A percentile compares a stretch with the other conserved stretches of the same genome.
Evolutionary conservation across 768 basidiomycete genomes (phyloP).

Genomic region (Neoboletus magnificus): DNA sequence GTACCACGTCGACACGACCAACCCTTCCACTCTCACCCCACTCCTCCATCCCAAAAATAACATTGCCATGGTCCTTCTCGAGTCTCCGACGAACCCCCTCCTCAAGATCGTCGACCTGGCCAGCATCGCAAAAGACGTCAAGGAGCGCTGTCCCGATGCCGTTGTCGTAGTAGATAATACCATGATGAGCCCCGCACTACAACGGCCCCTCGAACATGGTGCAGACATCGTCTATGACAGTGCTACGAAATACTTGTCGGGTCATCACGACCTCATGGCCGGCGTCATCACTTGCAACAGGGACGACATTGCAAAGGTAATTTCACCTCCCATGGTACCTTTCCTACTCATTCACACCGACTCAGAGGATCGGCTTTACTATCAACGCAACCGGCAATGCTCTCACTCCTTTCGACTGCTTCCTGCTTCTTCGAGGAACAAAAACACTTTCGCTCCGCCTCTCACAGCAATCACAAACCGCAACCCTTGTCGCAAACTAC

Average conservation of each 20-base stretch:
- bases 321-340: too few species aligned
- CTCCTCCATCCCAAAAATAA: conserved; percentile 61
- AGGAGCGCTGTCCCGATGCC: conserved; percentile 76
- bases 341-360: not conserved
- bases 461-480: conserved; percentile 86
- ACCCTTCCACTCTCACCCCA: conserved; percentile 58
- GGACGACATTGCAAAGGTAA: conserved; percentile 84
- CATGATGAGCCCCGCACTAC: conserved; percentile 99
- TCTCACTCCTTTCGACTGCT: conserved; percentile 92
- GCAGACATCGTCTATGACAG: conserved; percentile 98
- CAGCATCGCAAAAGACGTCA: conserved; percentile 77
- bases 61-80: conserved; percentile 93
- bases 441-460: conserved; percentile 97
- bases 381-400: conserved; percentile 95
- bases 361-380: conserved; percentile 80
- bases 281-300: conserved; percentile 91
- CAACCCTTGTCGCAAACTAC: conserved; percentile 82
- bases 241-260: conserved; percentile 95
- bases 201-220: conserved; percentile 91
- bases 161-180: conserved; percentile 94
- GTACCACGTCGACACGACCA: conserved; percentile 91
- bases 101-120: conserved; percentile 93
- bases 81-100: conserved; percentile 96
- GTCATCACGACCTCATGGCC: conserved; percentile 99
- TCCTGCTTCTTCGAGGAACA: conserved; percentile 91